Base-by-base conservation (phyloP, 495 filamentous ascomycete species). In the Xylaria scruposa region DNA sequence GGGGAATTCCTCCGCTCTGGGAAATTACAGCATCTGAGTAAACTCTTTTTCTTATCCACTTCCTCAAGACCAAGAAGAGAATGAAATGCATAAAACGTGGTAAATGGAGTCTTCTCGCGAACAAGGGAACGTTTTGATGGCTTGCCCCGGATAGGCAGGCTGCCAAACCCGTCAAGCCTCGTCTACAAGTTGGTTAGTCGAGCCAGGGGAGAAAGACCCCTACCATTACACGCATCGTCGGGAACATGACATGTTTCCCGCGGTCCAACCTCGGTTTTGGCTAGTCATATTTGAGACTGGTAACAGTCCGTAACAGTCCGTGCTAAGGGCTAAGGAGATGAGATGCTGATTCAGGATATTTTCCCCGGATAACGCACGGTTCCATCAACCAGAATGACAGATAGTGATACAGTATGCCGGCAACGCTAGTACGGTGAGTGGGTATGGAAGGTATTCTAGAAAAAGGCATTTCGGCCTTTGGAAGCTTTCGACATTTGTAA, bases 91-190 rank as follows among this genome's bases (percentile, higher is more conserved):
- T 44, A 67, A 67, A 67, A 67, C 65, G 65, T 67, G 65, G 47
- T 67, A 49, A 3, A 56, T 67, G 65, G 65, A 44, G 49, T 56
- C 47, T 44, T 60, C 29, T 60, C 47, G 36, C n/a, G 36, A 60
- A 36, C 53, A 60, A 60, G 67, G 40, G 29, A 24, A 26, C 49
- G 46, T 67, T 67, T 46, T 38, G 31, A 17, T 54, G 31, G 65
- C 65, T 56, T 67, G 12, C n/a, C 65, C 49, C 29, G 29, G 65
- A 67, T 67, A 67, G 65, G 65, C 44, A 67, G 49, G 65, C 10
- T 56, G 33, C 33, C 33, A 46, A 47, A 21, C 40, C 60, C 38
- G 62, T 46, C 62, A 56, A 67, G 65, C 65, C 65, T 67, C 62
- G 42, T 65, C 42, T 49, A 47, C 38, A 65, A 47, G 38, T 38